These are phyloP conservation scores for Filobasidium uniguttulatum DNA, from an alignment of 1,284 basidiomycete species.

Conservation along the genomic window DNA sequence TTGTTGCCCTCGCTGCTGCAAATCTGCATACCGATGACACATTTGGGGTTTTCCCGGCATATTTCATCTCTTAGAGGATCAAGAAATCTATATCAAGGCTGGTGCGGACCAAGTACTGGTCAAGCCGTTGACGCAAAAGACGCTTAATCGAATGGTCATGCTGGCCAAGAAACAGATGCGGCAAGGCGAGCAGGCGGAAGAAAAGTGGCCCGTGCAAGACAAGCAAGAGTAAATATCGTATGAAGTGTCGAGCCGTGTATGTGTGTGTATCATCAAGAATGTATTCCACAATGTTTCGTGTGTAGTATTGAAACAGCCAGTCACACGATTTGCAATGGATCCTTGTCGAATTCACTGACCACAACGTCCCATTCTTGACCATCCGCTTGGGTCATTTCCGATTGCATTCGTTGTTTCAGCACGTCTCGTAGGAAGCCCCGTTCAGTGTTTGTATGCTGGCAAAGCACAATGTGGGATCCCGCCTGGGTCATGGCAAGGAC, in stretches of 20 bases:
- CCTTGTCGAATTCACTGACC: slow-evolving; percentile 27
- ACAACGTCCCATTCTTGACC: slow-evolving; percentile 29
- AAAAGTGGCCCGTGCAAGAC: not conserved
- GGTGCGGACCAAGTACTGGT: not conserved
- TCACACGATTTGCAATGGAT: slow-evolving; percentile 27
- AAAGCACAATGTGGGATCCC: slow-evolving; percentile 63
- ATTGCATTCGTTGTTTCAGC: slow-evolving; percentile 49
- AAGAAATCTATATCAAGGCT: not conserved
- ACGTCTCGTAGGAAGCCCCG: slow-evolving; percentile 60
- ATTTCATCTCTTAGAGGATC: not conserved
- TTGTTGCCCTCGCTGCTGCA: not conserved
- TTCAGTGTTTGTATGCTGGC: slow-evolving; percentile 78
- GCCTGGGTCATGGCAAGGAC: slow-evolving; percentile 59
- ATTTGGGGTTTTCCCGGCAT: not conserved
- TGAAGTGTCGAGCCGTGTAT: too few relatives aligned
- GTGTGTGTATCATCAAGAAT: too few relatives aligned
- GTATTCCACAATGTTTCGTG: too few relatives aligned
- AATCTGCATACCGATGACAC: not conserved
- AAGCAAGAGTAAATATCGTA: too few relatives aligned
- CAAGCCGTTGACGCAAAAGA: too few relatives aligned
- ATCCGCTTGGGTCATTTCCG: slow-evolving; percentile 40
- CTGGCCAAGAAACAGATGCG: not conserved
- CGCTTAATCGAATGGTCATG: too few relatives aligned
- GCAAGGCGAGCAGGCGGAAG: not conserved
- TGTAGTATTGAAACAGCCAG: too few relatives aligned